Evolutionary conservation across 352 stramenopile species (phyloP).

Genomic region (Pythium guiyangense): DNA sequence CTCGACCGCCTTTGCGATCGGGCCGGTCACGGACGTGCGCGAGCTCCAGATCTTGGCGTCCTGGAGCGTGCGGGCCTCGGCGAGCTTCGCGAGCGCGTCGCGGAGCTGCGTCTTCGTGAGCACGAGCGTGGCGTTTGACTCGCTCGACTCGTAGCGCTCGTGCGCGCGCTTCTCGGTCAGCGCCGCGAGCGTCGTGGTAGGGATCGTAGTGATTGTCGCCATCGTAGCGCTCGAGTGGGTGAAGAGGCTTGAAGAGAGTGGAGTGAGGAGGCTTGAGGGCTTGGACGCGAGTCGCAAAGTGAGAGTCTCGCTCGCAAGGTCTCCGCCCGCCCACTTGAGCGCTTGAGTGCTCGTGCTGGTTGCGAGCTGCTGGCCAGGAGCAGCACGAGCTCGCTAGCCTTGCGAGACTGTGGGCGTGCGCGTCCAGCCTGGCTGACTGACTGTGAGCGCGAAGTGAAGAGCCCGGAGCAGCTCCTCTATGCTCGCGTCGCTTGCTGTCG

Average conservation of each 20-base stretch:
- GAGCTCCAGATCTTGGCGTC: conserved; percentile 16
- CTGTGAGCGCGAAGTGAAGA: no score
- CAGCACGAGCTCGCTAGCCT: no score
- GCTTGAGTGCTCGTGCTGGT: no score
- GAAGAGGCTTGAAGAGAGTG: neutral
- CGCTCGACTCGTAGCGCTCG: conserved; percentile 10
- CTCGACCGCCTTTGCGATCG: conserved; percentile 11
- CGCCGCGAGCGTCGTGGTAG: conserved; percentile 3
- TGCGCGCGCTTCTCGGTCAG: conserved; percentile 10
- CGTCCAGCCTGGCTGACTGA: no score
- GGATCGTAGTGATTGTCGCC: conserved; percentile 1
- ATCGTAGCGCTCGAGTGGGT: neutral
- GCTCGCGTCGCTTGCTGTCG: no score
- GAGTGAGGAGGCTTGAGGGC: neutral
- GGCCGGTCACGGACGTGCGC: conserved; percentile 10
- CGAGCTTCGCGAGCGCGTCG: conserved; percentile 9
- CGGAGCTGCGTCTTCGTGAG: conserved; percentile 9
- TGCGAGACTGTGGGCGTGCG: no score
- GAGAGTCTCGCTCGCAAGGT: neutral
- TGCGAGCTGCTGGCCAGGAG: no score
- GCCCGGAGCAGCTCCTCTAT: no score
- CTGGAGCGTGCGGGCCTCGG: conserved; percentile 9
- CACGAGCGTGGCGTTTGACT: neutral
- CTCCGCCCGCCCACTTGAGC: no score
- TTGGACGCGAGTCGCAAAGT: conserved; percentile 2